Conservation (phyloP, 805 yeast species). For the Saturnispora dispora region DNA sequence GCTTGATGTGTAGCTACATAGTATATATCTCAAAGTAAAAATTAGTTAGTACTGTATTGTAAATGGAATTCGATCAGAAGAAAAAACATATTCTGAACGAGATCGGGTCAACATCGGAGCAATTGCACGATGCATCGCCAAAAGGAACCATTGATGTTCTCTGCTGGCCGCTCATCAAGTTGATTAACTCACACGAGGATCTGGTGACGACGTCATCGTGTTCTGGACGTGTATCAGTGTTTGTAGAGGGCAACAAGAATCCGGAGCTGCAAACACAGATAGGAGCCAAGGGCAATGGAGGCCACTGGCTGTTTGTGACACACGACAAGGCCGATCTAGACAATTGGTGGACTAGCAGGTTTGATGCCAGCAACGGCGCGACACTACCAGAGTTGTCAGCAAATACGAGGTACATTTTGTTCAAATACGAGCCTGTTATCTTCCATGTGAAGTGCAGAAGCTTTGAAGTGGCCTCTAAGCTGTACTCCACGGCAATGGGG, state of each 20-base stretch:
- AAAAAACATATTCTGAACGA: conserved; percentile 46
- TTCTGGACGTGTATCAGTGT: conserved; percentile 79
- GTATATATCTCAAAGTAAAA: no score
- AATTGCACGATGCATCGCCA: conserved; percentile 63
- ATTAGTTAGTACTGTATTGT: no score
- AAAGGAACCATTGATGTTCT: conserved; percentile 76
- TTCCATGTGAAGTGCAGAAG: conserved; percentile 75
- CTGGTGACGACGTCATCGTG: conserved; percentile 86
- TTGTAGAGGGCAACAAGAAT: conserved; percentile 62
- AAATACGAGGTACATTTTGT: conserved; percentile 48
- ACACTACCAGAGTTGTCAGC: background rate
- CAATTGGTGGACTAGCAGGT: conserved; percentile 37
- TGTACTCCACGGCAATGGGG: conserved; percentile 65
- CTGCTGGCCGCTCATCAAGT: conserved; percentile 61
- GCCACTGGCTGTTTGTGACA: conserved; percentile 73
- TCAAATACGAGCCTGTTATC: conserved; percentile 79
- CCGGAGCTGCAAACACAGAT: conserved; percentile 28
- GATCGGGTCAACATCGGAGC: conserved; percentile 35
- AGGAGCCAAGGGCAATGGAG: conserved; percentile 83
- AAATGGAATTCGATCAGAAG: conserved; percentile 59
- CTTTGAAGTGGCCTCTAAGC: conserved; percentile 43
- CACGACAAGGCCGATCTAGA: conserved; percentile 46
- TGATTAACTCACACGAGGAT: conserved; percentile 53
- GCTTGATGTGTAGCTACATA: no score
- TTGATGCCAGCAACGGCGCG: background rate